phyloP scores from a whole-genome alignment of 108 stramenopile species.

The Fragilaria crotonensis region DNA sequence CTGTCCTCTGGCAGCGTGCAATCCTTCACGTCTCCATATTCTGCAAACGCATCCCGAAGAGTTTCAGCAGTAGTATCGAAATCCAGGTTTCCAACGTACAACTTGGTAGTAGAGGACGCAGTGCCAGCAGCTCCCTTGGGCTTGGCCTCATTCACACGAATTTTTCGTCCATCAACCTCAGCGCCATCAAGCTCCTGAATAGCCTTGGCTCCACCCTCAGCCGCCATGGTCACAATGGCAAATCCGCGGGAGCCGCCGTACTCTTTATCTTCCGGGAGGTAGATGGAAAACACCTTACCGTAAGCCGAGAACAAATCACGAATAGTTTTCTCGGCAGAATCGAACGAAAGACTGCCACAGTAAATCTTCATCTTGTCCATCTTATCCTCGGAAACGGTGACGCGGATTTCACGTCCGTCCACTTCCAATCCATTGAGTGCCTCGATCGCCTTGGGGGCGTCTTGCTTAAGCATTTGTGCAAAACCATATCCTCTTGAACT shows the following conservation, averaged over 20 bases:
- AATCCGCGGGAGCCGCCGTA: constrained; percentile 46
- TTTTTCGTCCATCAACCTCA: constrained; percentile 45
- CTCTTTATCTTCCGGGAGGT: constrained; percentile 15
- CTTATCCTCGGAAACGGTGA: no score
- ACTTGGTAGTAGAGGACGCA: constrained; percentile 25
- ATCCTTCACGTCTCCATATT: constrained; percentile 65
- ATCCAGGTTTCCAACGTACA: constrained; percentile 78
- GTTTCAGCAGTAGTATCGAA: constrained; percentile 59
- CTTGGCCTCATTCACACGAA: constrained; percentile 56
- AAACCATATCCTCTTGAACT: no score
- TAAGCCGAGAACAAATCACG: constrained; percentile 33
- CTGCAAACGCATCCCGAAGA: constrained; percentile 50
- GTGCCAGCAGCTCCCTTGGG: constrained; percentile 36
- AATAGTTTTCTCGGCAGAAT: constrained; percentile 52
- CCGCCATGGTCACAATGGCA: constrained; percentile 79
- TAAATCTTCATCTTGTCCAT: constrained; percentile 75
- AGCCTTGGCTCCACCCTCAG: constrained; percentile 50
- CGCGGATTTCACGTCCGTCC: constrained; percentile 40
- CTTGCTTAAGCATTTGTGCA: no score
- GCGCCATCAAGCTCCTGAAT: constrained; percentile 46
- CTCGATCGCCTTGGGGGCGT: no score
- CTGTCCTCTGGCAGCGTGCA: constrained; percentile 72
- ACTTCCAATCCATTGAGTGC: constrained; percentile 39
- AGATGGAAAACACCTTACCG: constrained; percentile 35
- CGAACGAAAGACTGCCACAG: constrained; percentile 74